These are phyloP conservation scores for Amoebophrya sp. DNA, from an alignment of 169 alveolate genomes.

Conservation along the genomic window DNA sequence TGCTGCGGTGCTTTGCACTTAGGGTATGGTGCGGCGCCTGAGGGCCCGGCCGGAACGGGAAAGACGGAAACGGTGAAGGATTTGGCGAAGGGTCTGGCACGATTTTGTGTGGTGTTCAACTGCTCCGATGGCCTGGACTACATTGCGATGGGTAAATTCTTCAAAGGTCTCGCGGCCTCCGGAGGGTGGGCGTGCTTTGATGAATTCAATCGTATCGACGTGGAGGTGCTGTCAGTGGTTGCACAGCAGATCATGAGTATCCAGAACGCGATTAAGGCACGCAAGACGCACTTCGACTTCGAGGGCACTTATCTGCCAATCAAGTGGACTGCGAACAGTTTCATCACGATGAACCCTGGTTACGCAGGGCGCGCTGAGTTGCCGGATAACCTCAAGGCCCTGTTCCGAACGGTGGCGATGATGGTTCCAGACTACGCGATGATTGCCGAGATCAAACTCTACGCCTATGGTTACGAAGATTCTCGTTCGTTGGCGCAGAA, in stretches of 20 bases:
- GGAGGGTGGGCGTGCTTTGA: constrained; percentile 98
- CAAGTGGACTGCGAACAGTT: constrained; percentile 82
- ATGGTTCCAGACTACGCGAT: constrained; percentile 88
- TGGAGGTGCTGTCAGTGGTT: constrained; percentile 87
- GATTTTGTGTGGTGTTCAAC: constrained; percentile 87
- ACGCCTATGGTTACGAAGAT: constrained; percentile 88
- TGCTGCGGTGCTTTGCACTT: constrained; percentile 86
- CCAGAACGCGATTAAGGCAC: constrained; percentile 76
- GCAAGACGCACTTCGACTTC: constrained; percentile 66
- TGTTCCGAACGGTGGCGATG: constrained; percentile 88
- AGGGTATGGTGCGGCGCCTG: constrained; percentile 90
- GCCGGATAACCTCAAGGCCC: constrained; percentile 88
- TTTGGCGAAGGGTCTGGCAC: constrained; percentile 83
- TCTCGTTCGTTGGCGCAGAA: constrained; percentile 82
- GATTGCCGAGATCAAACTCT: constrained; percentile 86
- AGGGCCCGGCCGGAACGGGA: constrained; percentile 95
- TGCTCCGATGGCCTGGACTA: constrained; percentile 87
- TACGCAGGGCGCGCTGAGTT: constrained; percentile 86
- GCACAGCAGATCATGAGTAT: constrained; percentile 87
- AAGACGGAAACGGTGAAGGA: constrained; percentile 94
- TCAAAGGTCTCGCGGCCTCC: constrained; percentile 87
- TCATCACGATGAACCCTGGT: constrained; percentile 91
- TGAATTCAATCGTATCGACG: constrained; percentile 89
- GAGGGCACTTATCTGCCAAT: constrained; percentile 75
- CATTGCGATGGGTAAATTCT: constrained; percentile 80